A percentile compares a stretch with the other conserved stretches of the same genome.
phyloP scores from a whole-genome alignment of 2,329 filamentous ascomycete genomes.

The Neofusicoccum parvum region DNA sequence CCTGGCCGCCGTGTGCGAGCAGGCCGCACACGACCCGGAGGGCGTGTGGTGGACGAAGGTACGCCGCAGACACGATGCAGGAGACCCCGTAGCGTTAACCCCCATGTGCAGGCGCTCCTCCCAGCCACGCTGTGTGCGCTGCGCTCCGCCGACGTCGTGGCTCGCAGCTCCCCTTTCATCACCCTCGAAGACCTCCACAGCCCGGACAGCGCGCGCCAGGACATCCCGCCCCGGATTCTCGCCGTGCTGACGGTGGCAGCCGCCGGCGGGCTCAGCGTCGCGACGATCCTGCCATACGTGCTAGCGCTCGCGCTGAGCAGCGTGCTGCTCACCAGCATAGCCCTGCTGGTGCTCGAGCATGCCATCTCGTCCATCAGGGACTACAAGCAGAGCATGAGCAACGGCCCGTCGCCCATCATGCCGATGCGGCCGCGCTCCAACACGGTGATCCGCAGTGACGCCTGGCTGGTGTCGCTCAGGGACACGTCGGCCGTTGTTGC shows the following conservation, averaged over 20 bases:
- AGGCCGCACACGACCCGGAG: constrained; percentile 45
- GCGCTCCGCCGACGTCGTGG: constrained; percentile 26
- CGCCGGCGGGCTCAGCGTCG: constrained; percentile 16
- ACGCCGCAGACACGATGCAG: not conserved
- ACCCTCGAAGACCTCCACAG: constrained; percentile 29
- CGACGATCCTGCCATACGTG: constrained; percentile 4
- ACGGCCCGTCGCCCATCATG: constrained; percentile 10
- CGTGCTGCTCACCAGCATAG: constrained; percentile 42
- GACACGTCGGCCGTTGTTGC: constrained; percentile 13
- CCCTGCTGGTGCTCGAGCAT: constrained; percentile 45
- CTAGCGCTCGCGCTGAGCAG: constrained; percentile 45
- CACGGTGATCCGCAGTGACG: constrained; percentile 10
- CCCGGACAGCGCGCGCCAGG: constrained; percentile 12
- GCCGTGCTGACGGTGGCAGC: constrained; percentile 16
- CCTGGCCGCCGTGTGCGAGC: constrained; percentile 47
- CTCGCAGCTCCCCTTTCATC: constrained; percentile 29
- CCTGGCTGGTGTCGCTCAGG: constrained; percentile 18
- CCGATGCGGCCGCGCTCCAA: constrained; percentile 17
- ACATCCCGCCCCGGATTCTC: constrained; percentile 2
- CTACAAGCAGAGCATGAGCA: constrained; percentile 18
- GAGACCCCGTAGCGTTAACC: constrained; percentile 20
- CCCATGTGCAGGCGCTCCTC: constrained; percentile 34
- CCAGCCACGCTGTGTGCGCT: constrained; percentile 36
- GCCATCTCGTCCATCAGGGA: constrained; percentile 32
- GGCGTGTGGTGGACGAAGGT: constrained; percentile 52